Percentiles rank a stretch among this genome's conserved stretches.
phyloP scores from a whole-genome alignment of 805 yeast species.

The Wickerhamomyces sydowiorum region DNA sequence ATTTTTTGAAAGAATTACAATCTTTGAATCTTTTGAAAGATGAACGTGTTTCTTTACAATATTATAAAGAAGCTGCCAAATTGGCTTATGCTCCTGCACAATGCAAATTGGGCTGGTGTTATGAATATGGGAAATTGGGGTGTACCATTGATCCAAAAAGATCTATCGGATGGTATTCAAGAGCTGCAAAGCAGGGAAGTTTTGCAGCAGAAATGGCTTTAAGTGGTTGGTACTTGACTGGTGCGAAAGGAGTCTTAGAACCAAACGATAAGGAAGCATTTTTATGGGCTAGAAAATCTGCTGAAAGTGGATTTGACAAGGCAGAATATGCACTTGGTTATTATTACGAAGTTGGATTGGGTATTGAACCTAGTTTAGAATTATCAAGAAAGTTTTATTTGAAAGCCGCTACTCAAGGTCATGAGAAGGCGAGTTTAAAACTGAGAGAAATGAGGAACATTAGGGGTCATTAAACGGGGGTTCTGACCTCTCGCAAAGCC shows the following conservation, averaged over 20 bases:
- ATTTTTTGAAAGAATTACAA: conserved; percentile 29
- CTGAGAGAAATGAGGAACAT: conserved; percentile 4
- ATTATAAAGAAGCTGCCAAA: conserved; percentile 54
- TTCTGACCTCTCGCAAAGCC: too few species aligned
- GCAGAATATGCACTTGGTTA: conserved; percentile 69
- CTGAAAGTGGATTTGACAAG: conserved; percentile 51
- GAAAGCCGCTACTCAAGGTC: conserved; percentile 59
- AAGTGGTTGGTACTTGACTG: conserved; percentile 75
- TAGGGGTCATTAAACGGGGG: background rate
- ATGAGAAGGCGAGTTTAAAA: conserved; percentile 44
- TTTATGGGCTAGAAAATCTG: conserved; percentile 58
- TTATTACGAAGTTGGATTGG: conserved; percentile 63
- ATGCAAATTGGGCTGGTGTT: conserved; percentile 63
- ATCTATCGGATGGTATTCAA: conserved; percentile 69
- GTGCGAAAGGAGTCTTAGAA: conserved; percentile 47
- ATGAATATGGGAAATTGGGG: conserved; percentile 61
- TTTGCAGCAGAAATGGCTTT: conserved; percentile 66
- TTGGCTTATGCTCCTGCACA: conserved; percentile 62
- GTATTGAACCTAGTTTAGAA: conserved; percentile 36
- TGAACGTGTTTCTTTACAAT: conserved; percentile 38
- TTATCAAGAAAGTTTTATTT: conserved; percentile 46
- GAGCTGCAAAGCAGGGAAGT: conserved; percentile 56
- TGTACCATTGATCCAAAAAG: conserved; percentile 47
- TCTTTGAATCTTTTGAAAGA: conserved; percentile 27
- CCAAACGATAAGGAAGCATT: conserved; percentile 62